Evolutionary conservation across 2,329 filamentous ascomycete species (phyloP), one percentile per base, ranked within the genome.

Genomic region (Nannizziopsis barbatae): DNA sequence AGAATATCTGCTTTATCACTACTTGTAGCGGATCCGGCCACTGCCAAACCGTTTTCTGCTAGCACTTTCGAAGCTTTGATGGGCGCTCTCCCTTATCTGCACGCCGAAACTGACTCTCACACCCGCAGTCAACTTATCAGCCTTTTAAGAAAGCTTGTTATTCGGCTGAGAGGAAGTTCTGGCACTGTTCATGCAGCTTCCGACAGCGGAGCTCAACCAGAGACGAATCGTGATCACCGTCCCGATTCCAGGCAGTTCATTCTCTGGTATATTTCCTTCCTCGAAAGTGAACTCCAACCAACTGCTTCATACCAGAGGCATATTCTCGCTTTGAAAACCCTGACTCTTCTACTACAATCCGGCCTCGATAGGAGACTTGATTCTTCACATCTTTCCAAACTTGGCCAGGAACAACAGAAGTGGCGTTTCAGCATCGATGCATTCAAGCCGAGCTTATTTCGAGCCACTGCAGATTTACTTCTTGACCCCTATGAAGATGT

Each of bases 401-500:
- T 70, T 10, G 75, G 74, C 2, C 64, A 68, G 22, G 69, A 71
- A 31, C 67, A 74, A 47, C 55, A 67, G 2, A 65, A 63, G 31
- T 80, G 77, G 75, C 67, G 69, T 3, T 70, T 74, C 50, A 60
- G 66, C 15, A 50, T 75, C 10, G 61, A 67, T 2, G 62, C 79
- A 3, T 65, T 75, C 14, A 53, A 58, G 6, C 51, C 61, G 1
- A 59, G 50, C 27, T 55, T 70, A 36, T 60, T 68, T 35, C 58
- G 83, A 42, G 71, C 81, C 3, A 69, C 96, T 5, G 69, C 89
- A 11, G 87, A 95, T 62, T 75, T 95, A 17, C 67, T 94, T 6
- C 73, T 94, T 60, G 86, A 98, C 58, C 86, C 90, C 0, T 98
- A 94, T 59, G 92, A 96, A 50, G 92, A 98, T 63, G 84, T 96